A percentile compares a stretch with the other conserved stretches of the same genome.
Conservation (phyloP, 2,329 filamentous ascomycete genomes). For the Colletotrichum gigasporum region DNA sequence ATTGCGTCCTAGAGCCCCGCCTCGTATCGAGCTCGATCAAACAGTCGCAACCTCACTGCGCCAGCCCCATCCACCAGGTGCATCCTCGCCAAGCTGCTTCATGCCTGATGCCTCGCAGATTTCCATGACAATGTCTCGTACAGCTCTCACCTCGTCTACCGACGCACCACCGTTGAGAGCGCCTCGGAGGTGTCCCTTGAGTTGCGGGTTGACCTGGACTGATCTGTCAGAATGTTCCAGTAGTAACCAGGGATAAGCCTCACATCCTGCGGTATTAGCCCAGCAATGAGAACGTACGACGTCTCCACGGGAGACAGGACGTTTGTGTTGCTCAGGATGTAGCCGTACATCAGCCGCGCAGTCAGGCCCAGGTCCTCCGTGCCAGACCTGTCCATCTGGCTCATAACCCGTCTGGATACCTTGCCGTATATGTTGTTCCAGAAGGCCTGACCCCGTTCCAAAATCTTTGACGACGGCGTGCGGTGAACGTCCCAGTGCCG, state of each 20-base stretch:
- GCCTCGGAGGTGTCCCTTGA: conserved; percentile 62
- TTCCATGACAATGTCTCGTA: conserved; percentile 54
- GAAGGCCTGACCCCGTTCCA: conserved; percentile 55
- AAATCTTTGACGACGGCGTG: conserved; percentile 43
- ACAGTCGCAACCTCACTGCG: conserved; percentile 53
- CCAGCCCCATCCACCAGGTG: conserved; percentile 56
- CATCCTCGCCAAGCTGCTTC: conserved; percentile 45
- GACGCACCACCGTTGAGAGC: conserved; percentile 60
- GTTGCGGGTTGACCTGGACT: conserved; percentile 58
- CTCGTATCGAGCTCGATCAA: conserved; percentile 34
- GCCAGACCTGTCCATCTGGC: conserved; percentile 57
- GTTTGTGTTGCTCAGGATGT: conserved; percentile 56
- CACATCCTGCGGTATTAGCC: conserved; percentile 61
- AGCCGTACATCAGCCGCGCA: conserved; percentile 58
- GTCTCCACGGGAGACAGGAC: conserved; percentile 57
- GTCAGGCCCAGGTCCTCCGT: conserved; percentile 59
- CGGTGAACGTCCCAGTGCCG: conserved; percentile 49
- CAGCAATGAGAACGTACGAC: conserved; percentile 60
- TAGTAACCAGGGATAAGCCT: conserved; percentile 30
- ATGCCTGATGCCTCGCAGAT: conserved; percentile 59
- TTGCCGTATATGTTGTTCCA: conserved; percentile 61
- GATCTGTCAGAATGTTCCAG: conserved; percentile 15
- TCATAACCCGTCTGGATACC: conserved; percentile 56
- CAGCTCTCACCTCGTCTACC: conserved; percentile 57
- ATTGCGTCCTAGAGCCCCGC: no score